Conservation (phyloP, 75 land plant species). For the Pinus albicaulis region DNA sequence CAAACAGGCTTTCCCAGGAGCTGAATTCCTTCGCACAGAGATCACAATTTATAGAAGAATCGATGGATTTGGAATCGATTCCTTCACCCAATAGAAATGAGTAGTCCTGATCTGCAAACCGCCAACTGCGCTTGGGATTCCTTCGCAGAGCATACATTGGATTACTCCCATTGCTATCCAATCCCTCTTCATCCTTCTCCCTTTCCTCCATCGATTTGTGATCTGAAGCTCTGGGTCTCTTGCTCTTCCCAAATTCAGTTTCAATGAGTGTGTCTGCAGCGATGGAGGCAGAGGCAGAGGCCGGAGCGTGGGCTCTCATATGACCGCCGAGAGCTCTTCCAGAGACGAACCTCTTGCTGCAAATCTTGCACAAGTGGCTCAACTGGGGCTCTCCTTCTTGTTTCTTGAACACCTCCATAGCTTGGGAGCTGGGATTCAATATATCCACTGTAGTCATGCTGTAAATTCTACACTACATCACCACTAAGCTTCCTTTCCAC, state of each 20-base stretch:
- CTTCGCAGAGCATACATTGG: neutral
- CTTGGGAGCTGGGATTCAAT: neutral
- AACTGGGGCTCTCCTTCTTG: neutral
- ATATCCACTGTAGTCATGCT: slow-evolving; percentile 6
- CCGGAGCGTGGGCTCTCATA: slow-evolving; percentile 73
- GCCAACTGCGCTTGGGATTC: slow-evolving; percentile 11
- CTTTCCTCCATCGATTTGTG: neutral
- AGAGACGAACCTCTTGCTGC: slow-evolving; percentile 61
- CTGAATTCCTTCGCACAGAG: neutral
- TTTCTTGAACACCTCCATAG: neutral
- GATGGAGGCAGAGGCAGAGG: slow-evolving; percentile 24
- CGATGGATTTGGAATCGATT: neutral
- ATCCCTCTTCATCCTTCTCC: neutral
- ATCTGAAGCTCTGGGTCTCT: neutral
- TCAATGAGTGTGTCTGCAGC: neutral
- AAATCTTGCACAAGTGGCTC: slow-evolving; percentile 43
- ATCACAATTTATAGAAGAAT: neutral
- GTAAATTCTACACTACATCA: neutral
- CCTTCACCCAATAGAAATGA: neutral
- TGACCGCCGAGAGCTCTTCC: slow-evolving; percentile 74
- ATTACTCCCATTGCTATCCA: neutral
- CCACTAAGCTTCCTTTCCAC: neutral
- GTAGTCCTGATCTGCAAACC: slow-evolving; percentile 9
- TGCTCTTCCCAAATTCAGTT: slow-evolving; percentile 10
- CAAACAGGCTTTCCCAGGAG: neutral